Percentiles rank a stretch among this genome's conserved stretches.
phyloP scores from a whole-genome alignment of 768 basidiomycete species.

The Lentinula edodes region DNA sequence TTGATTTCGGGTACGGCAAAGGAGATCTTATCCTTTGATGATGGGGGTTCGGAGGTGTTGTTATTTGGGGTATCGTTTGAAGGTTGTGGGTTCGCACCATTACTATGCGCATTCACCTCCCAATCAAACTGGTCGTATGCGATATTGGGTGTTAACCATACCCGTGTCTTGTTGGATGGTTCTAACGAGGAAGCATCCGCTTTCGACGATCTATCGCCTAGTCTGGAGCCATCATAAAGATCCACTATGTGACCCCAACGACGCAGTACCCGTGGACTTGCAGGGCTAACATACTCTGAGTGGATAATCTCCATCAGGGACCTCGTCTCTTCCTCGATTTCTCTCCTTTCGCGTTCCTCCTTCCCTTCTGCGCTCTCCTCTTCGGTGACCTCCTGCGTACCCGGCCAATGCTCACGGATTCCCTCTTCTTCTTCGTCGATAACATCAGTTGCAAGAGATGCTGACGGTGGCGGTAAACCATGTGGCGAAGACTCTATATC shows the following conservation, averaged over 20 bases:
- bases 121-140: neutral
- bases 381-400: no score
- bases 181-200: neutral
- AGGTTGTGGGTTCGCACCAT: neutral
- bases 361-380: slow-evolving; percentile 22
- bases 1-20: neutral
- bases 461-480: neutral
- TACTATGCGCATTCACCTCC: neutral
- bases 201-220: neutral
- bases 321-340: slow-evolving; percentile 23
- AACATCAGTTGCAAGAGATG: neutral
- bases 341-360: neutral
- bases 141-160: slow-evolving; percentile 6
- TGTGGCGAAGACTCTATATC: neutral
- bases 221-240: slow-evolving; percentile 22
- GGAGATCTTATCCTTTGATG: neutral
- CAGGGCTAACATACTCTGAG: slow-evolving; percentile 36
- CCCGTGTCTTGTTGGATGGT: neutral
- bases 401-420: neutral
- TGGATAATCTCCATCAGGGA: slow-evolving; percentile 30
- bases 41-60: neutral
- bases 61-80: neutral
- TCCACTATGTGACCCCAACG: slow-evolving; percentile 31
- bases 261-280: slow-evolving; percentile 31
- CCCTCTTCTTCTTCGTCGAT: neutral